Base-by-base conservation (phyloP, 306 rosid species). In the Glycine latifolia region DNA sequence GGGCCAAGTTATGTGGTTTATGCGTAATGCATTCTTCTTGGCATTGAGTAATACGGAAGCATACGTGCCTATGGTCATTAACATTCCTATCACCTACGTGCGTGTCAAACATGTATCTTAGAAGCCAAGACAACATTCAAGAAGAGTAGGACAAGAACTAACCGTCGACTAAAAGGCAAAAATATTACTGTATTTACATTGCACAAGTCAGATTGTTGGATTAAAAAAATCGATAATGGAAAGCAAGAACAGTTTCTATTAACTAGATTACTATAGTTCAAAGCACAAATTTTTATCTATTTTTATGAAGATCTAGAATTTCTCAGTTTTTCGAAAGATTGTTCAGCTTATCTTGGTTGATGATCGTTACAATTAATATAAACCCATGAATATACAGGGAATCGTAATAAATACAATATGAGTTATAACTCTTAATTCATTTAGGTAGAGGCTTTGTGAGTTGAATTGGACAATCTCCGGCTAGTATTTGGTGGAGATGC, bases 41-140 rank as follows among this genome's bases (percentile, higher is more conserved):
- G 61, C 8, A 59, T 79, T 82, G 81, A 71, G 67, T 71, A 68
- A 71, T 59, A 87, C 73, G 85, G 77, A 82, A 87, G 76, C 71
- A 71, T 66, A 58, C 66, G 55, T 46, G 71, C 4, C 13, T 44
- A 17, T 35, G 56, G 56, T 67, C 55, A 58, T 68, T 8, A 75
- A 49, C 13, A 59, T 43, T 10, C 56, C 58, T 80, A 79, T 54
- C 26, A 62, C 56, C n/a, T 39, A 35, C 63, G 37, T 56, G 73
- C 71, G 72, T 56, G 62, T 81, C 77, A 41, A 41, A 50, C 31
- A 10, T 39, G 56, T 78, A 73, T 33, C 83, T 68, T 78, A 67
- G 66, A 78, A 26, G 84, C 78, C 58, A 73, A 78, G 49, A 63
- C 62, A 14, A 79, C 31, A 26, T 26, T 71, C 47, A 14, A 58